Evolutionary conservation across 2,329 filamentous ascomycete species (phyloP).

Genomic region (Purpureocillium takamizusanense): DNA sequence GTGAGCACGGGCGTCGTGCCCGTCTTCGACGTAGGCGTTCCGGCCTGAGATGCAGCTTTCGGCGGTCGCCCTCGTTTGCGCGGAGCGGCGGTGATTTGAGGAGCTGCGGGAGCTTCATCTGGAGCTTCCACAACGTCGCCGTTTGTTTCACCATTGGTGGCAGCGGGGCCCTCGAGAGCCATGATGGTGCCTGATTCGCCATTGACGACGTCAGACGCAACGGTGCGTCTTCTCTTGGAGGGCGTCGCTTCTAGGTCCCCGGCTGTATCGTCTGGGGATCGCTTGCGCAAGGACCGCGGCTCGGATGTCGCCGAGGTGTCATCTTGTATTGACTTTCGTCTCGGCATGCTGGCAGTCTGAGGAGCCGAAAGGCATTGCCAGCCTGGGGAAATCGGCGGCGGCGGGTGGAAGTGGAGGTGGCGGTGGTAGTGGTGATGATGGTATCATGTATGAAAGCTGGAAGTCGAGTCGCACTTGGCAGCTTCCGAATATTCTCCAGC

Average conservation of each 20-base stretch:
- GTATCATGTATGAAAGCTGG: background rate
- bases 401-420: too few species aligned
- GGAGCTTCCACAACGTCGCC: background rate
- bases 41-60: conserved; percentile 18
- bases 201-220: background rate
- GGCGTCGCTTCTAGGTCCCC: conserved; percentile 19
- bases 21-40: conserved; percentile 28
- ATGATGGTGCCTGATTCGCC: background rate
- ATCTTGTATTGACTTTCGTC: background rate
- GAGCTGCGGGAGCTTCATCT: conserved; percentile 5
- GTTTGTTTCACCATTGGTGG: background rate
- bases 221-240: conserved; percentile 20
- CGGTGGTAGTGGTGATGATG: too few species aligned
- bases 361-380: background rate
- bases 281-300: conserved; percentile 9
- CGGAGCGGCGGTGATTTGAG: conserved; percentile 16
- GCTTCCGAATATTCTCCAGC: background rate
- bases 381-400: too few species aligned
- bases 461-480: background rate
- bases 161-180: too few species aligned
- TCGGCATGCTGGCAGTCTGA: conserved; percentile 5
- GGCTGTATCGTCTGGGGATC: conserved; percentile 16
- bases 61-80: conserved; percentile 18
- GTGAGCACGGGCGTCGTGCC: conserved; percentile 19
- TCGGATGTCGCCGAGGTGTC: background rate